Base-by-base conservation (phyloP, 306 rosid species). In the Mucuna pruriens region DNA sequence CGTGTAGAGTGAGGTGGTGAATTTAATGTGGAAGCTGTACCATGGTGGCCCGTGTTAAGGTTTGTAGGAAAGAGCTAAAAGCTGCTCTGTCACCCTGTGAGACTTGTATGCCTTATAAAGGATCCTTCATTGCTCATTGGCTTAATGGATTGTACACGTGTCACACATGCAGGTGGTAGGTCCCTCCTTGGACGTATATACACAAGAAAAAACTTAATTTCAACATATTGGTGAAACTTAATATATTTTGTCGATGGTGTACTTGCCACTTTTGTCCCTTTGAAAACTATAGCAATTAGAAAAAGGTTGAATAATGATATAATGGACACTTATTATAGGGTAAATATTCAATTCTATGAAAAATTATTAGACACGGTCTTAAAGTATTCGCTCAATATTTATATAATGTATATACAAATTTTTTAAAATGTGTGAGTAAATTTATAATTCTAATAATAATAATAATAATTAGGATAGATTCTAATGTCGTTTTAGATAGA, bases 11-110 rank as follows among this genome's bases (percentile, higher is more conserved):
- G 85, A 76, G 90, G 85, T 84, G 79, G 84, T 86, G 94, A 91
- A 88, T 89, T 90, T 84, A 91, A 91, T 88, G 95, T 31, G 61
- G 80, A 84, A 78, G 84, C 5, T 65, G 94, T 79, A 85, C 86
- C 20, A 54, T 40, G 85, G 91, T 89, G 94, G 90, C 79, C 89
- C 87, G 49, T n/a, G 84, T 77, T 73, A 80, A 90, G 84, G 74
- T 83, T 83, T 81, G 58, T 64, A 68, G 89, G 23, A 89, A 84
- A 80, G 73, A 77, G 86, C 76, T 89, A 79, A 88, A 79, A 80
- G 33, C 79, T 83, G 87, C 80, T 77, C 75, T 71, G 74, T 76
- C 63, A 61, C 49, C 57, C 79, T 80, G 84, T 52, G 31, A 75
- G 60, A 73, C 17, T 76, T 78, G 89, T 80, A 81, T 62, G 84